These are phyloP conservation scores for Penicillium chermesinum DNA, from an alignment of 495 filamentous ascomycete genomes.

Conservation along the genomic window DNA sequence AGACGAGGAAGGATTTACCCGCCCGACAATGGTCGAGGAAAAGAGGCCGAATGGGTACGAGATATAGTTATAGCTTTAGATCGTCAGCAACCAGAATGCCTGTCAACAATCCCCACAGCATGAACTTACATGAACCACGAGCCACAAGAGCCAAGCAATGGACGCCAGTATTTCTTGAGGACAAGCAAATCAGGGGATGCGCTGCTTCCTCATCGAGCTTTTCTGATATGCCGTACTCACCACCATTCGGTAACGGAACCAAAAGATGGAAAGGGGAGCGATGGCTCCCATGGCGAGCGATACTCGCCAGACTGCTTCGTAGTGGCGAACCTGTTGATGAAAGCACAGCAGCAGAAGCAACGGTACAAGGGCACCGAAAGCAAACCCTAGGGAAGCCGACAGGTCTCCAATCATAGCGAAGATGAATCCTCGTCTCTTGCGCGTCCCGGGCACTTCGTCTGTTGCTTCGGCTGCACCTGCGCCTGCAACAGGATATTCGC, in stretches of 20 bases:
- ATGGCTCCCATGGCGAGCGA: conserved; percentile 28
- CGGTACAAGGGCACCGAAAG: conserved; percentile 27
- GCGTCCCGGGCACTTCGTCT: conserved; percentile 24
- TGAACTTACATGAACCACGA: conserved; percentile 33
- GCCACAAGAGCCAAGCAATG: conserved; percentile 27
- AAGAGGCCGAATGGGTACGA: conserved; percentile 36
- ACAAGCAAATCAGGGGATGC: conserved; percentile 27
- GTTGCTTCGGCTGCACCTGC: conserved; percentile 33
- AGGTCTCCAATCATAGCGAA: conserved; percentile 35
- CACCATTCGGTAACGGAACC: conserved; percentile 34
- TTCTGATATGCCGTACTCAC: conserved; percentile 62
- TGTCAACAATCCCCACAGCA: too few relatives aligned
- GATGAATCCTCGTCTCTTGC: conserved; percentile 30
- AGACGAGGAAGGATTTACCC: conserved; percentile 31
- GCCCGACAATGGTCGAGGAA: conserved; percentile 38
- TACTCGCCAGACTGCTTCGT: conserved; percentile 30
- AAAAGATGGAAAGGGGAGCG: conserved; percentile 34
- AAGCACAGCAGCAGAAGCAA: conserved; percentile 26
- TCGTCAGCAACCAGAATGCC: neutral
- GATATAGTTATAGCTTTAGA: conserved; percentile 35
- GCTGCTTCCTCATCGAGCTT: conserved; percentile 51
- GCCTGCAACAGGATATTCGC: conserved; percentile 31
- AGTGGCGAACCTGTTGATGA: conserved; percentile 22
- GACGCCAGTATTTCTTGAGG: conserved; percentile 35
- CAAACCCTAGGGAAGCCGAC: conserved; percentile 29